These are phyloP conservation scores for Lactifluus hygrophoroides DNA, from an alignment of 768 basidiomycete genomes.

Conservation along the genomic window DNA sequence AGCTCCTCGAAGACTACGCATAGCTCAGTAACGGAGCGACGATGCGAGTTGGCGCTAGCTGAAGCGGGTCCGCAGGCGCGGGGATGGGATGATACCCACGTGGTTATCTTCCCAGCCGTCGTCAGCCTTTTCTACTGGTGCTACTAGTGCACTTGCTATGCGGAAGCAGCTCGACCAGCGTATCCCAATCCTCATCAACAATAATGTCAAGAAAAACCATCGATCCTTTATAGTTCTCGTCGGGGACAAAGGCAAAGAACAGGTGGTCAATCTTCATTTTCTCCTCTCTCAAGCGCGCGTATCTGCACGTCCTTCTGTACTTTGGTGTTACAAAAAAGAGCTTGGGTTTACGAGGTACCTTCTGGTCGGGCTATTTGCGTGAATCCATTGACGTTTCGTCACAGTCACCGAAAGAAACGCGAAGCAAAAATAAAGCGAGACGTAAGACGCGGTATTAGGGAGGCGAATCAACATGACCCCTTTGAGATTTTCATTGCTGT, in stretches of 20 bases:
- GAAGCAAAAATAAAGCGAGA: constrained; percentile 96
- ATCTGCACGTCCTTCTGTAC: constrained; percentile 80
- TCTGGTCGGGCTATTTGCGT: neutral
- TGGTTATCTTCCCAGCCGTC: neutral
- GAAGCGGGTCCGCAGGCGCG: no score
- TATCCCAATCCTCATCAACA: constrained; percentile 85
- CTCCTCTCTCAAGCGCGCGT: constrained; percentile 86
- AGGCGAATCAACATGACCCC: constrained; percentile 91
- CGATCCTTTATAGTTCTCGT: constrained; percentile 94
- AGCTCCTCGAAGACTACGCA: neutral
- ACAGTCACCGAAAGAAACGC: constrained; percentile 89
- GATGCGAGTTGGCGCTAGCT: no score
- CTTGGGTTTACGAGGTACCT: constrained; percentile 90
- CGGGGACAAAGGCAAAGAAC: constrained; percentile 88
- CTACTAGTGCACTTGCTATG: constrained; percentile 34
- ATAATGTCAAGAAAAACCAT: constrained; percentile 89
- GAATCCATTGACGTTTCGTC: neutral
- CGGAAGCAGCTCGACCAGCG: constrained; percentile 87
- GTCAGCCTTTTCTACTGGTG: neutral
- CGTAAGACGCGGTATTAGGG: constrained; percentile 87
- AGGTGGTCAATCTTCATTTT: constrained; percentile 96
- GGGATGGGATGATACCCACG: neutral
- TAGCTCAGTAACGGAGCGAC: neutral
- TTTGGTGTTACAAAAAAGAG: constrained; percentile 99
- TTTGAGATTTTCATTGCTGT: constrained; percentile 98